Percentiles rank a stretch among this genome's conserved stretches.
Evolutionary conservation across 148 eudicot genomes (phyloP).

Genomic region (Pharnaceum exiguum): DNA sequence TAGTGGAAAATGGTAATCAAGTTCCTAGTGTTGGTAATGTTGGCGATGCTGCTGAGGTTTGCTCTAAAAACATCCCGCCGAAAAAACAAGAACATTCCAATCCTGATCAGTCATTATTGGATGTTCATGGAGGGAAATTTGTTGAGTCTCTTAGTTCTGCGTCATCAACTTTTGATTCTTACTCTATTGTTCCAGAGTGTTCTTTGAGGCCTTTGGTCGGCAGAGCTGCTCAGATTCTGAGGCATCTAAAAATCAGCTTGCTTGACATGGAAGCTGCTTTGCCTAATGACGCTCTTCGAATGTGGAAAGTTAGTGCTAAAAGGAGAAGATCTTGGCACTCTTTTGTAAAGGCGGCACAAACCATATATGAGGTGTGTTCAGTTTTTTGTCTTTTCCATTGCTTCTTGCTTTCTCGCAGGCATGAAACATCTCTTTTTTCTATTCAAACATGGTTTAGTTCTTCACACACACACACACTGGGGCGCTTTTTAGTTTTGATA

Average conservation of each 20-base stretch:
- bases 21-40: constrained; percentile 8
- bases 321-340: constrained; percentile 58
- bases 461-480: no score
- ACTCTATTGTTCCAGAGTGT: constrained; percentile 39
- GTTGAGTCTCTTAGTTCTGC: background rate
- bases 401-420: no score
- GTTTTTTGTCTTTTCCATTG: background rate
- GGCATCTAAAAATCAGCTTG: constrained; percentile 48
- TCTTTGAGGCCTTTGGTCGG: constrained; percentile 57
- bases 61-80: constrained; percentile 1
- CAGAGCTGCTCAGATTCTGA: constrained; percentile 37
- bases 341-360: constrained; percentile 55
- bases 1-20: constrained; percentile 8
- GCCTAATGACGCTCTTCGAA: constrained; percentile 52
- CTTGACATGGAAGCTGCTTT: constrained; percentile 76
- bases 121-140: constrained; percentile 16
- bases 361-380: constrained; percentile 51
- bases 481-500: no score
- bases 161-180: constrained; percentile 12
- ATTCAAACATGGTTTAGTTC: no score
- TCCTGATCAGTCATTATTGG: constrained; percentile 12
- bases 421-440: background rate
- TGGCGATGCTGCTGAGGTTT: constrained; percentile 11
- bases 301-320: constrained; percentile 31
- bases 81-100: constrained; percentile 8